Conservation (phyloP, 768 basidiomycete genomes). For the Chalciporus sphaerocephalus region DNA sequence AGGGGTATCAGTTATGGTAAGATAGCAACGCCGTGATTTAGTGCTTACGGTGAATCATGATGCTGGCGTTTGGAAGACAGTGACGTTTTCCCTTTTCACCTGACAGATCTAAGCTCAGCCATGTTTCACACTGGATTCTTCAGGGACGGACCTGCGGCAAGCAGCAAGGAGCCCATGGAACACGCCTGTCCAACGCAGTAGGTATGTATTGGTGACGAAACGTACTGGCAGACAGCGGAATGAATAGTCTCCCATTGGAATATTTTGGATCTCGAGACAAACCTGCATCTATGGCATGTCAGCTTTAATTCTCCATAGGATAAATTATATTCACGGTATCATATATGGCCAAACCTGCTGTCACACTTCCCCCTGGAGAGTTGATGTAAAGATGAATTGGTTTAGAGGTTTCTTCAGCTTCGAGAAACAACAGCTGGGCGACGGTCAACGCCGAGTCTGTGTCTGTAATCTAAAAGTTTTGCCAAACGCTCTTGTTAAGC, state of each 20-base stretch:
- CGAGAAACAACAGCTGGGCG: constrained; percentile 90
- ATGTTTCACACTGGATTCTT: constrained; percentile 7
- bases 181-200: constrained; percentile 95
- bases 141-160: constrained; percentile 62
- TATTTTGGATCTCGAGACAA: constrained; percentile 15
- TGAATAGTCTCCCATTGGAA: constrained; percentile 21
- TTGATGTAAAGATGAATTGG: constrained; percentile 98
- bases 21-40: background rate
- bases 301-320: constrained; percentile 10
- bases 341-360: constrained; percentile 94
- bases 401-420: constrained; percentile 91
- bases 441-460: constrained; percentile 84
- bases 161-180: constrained; percentile 91
- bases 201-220: constrained; percentile 92
- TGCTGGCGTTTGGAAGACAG: constrained; percentile 87
- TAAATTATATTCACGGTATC: constrained; percentile 70
- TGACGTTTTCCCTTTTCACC: constrained; percentile 88
- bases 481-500: constrained; percentile 11
- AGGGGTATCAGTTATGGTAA: constrained; percentile 8
- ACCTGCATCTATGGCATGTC: constrained; percentile 64
- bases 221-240: constrained; percentile 54
- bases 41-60: constrained; percentile 94
- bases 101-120: constrained; percentile 21
- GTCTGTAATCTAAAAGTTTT: constrained; percentile 68
- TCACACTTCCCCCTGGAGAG: constrained; percentile 93